Percentiles rank a stretch among this genome's conserved stretches.
phyloP scores from a whole-genome alignment of 768 basidiomycete species.

The Tulasnella sp. region DNA sequence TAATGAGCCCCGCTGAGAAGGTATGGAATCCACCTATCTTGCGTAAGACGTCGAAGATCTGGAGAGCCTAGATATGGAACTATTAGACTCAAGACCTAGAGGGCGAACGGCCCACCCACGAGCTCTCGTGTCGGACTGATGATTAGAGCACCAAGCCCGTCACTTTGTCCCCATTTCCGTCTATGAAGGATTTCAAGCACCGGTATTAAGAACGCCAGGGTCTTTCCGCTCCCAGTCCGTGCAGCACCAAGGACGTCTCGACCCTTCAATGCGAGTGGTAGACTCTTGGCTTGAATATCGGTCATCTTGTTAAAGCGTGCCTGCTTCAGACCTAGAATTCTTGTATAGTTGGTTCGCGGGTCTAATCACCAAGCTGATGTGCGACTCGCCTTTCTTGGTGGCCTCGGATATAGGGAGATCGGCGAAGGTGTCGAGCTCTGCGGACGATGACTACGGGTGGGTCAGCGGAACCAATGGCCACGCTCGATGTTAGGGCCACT shows the following conservation, averaged over 20 bases:
- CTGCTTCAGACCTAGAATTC: conserved; percentile 63
- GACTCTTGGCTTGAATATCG: conserved; percentile 53
- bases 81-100: not conserved
- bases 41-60: conserved; percentile 95
- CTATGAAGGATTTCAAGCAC: conserved; percentile 53
- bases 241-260: conserved; percentile 60
- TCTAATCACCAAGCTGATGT: not conserved
- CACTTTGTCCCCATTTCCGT: conserved; percentile 58
- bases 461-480: not conserved
- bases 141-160: conserved; percentile 76
- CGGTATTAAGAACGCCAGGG: conserved; percentile 60
- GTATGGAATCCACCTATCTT: conserved; percentile 83
- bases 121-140: conserved; percentile 91
- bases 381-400: conserved; percentile 54
- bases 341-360: not conserved
- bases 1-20: conserved; percentile 90
- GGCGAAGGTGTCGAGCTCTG: conserved; percentile 46
- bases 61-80: conserved; percentile 57
- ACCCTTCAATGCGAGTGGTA: conserved; percentile 50
- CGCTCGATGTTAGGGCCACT: not conserved
- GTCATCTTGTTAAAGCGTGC: conserved; percentile 82
- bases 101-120: conserved; percentile 35
- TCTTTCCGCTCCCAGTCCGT: conserved; percentile 63
- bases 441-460: conserved; percentile 37
- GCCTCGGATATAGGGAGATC: conserved; percentile 68